Percentiles rank a stretch among this genome's conserved stretches.
Conservation (phyloP, 169 alveolate species). For the Plasmodium blacklocki region DNA sequence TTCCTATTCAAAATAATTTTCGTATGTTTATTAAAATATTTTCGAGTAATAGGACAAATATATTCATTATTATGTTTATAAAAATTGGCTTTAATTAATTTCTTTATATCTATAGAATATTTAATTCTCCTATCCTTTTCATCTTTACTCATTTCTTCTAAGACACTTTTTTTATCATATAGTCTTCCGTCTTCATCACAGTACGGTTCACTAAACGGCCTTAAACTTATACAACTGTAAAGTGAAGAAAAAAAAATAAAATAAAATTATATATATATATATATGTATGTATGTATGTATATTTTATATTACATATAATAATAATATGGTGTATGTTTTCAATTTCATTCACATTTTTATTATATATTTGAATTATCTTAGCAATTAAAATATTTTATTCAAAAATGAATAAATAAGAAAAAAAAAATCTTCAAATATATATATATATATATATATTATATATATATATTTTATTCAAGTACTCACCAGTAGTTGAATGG, state of each 20-base stretch:
- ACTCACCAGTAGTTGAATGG: slow-evolving; percentile 72
- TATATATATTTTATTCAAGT: not conserved
- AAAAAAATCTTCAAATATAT: no score
- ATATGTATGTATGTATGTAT: not conserved
- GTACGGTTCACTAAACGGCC: slow-evolving; percentile 66
- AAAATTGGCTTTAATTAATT: slow-evolving; percentile 92
- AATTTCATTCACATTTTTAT: not conserved
- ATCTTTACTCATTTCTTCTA: slow-evolving; percentile 38
- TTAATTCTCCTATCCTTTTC: slow-evolving; percentile 20
- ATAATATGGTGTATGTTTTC: not conserved
- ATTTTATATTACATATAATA: not conserved
- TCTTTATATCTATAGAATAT: slow-evolving; percentile 76
- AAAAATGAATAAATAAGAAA: no score
- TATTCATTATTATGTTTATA: slow-evolving; percentile 87
- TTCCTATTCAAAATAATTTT: slow-evolving; percentile 91
- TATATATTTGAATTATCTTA: not conserved
- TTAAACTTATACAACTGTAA: slow-evolving; percentile 62
- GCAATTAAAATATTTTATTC: no score
- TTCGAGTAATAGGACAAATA: slow-evolving; percentile 94
- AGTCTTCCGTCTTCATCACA: slow-evolving; percentile 76
- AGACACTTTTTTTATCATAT: slow-evolving; percentile 70
- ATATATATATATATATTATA: no score
- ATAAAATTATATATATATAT: slow-evolving; percentile 1
- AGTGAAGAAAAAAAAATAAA: not conserved
- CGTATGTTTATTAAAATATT: slow-evolving; percentile 90